These are phyloP conservation scores for Smallanthus sonchifolius DNA, from an alignment of 129 eudicot species.

Conservation along the genomic window DNA sequence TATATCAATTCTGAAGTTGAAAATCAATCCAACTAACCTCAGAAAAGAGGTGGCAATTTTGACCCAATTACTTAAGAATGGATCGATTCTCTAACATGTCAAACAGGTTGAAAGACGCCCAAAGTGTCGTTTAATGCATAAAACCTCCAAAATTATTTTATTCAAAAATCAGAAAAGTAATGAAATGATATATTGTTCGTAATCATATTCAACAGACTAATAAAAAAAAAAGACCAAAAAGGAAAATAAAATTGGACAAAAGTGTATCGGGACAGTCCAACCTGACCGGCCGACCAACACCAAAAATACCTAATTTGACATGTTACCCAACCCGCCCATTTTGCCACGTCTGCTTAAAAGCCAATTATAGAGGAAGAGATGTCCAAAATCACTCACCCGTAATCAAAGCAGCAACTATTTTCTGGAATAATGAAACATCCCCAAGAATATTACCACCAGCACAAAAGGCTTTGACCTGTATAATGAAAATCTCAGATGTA, in stretches of 20 bases:
- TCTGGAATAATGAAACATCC: conserved; percentile 67
- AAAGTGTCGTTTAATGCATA: no score
- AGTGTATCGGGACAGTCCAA: not conserved
- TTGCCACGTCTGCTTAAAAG: not conserved
- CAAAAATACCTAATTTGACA: not conserved
- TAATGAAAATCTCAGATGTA: conserved; percentile 32
- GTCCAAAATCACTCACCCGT: conserved; percentile 50
- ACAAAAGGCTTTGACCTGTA: conserved; percentile 79
- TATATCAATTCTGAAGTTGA: no score
- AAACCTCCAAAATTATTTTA: no score
- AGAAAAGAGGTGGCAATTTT: no score
- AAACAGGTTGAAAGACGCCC: no score
- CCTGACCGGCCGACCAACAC: not conserved
- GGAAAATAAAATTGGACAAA: not conserved
- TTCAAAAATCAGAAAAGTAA: no score
- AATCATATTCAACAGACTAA: no score
- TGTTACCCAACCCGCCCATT: not conserved
- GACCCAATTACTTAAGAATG: no score
- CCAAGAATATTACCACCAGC: conserved; percentile 49
- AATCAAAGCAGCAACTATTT: conserved; percentile 82
- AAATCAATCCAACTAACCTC: no score
- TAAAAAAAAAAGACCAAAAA: no score
- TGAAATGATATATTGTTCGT: no score
- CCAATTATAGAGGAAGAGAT: not conserved
- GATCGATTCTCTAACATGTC: no score